Base-by-base conservation (phyloP, 2,329 filamentous ascomycete genomes). In the Pseudogymnoascus sp. region DNA sequence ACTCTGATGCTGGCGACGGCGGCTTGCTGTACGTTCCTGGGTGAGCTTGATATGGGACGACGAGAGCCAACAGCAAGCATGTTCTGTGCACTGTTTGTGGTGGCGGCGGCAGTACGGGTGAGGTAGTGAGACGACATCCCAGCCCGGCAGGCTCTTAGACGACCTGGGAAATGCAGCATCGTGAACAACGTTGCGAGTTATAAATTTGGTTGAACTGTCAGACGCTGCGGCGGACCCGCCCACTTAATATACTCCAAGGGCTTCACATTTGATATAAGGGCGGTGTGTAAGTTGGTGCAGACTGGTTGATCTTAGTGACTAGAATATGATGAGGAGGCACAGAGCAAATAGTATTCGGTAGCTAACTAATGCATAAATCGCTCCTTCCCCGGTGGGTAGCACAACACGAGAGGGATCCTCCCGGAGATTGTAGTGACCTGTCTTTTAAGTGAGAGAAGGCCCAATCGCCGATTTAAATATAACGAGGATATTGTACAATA, bases 341-440 rank as follows among this genome's bases (percentile, higher is more conserved):
- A 54, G 47, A 32, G 16, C 28, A 54, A 32, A 54, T 54, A 32
- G 28, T 54, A 20, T 32, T 34, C 32, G 8, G 47, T 54, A 28
- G 47, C 47, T 20, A 54, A 54, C 47, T 54, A 54, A 54, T 54
- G 47, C 47, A 54, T 54, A 32, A 54, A 32, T 34, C 47, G 47
- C 28, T 34, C 47, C 28, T 32, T 54, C 47, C 28, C 9, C 18
- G 28, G 47, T 54, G 47, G 47, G 47, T 54, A 34, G 47, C 28
- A 54, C 47, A 32, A 54, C n/a, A 54, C 9, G n/a, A 20, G 16
- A 20, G 28, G 9, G 14, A 20, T 3, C n/a, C 28, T 32, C 47
- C 20, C 11, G 14, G 28, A 11, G 9, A 34, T 32, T 3, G 16
- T 32, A 20, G 47, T 54, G 47, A 34, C 47, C 47, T 54, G 25